These are phyloP conservation scores for Brassica cretica DNA, from an alignment of 345 rosid genomes.

Conservation along the genomic window DNA sequence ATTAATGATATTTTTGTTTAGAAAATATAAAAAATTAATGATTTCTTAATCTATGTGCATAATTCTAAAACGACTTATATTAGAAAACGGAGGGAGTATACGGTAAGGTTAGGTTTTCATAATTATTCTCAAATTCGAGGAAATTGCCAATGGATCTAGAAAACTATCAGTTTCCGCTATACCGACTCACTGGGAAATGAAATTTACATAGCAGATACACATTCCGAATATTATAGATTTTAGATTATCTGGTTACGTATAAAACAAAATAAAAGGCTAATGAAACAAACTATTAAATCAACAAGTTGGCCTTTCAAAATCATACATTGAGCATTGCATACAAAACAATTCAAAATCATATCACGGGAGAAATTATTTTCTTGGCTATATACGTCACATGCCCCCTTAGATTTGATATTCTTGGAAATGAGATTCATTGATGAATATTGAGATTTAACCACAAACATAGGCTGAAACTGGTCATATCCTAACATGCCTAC, in stretches of 20 bases:
- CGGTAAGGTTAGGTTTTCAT: background rate
- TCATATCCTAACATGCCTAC: constrained; percentile 32
- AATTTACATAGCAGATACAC: background rate
- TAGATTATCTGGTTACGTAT: background rate
- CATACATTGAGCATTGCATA: background rate
- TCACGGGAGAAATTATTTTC: constrained; percentile 35
- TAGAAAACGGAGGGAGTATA: background rate
- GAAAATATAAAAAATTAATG: too few relatives aligned
- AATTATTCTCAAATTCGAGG: background rate
- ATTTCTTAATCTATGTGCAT: too few relatives aligned
- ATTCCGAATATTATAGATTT: background rate
- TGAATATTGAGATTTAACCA: constrained; percentile 12
- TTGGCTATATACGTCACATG: constrained; percentile 45
- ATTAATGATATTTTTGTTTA: too few relatives aligned
- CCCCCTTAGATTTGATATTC: constrained; percentile 23
- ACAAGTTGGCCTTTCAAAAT: constrained; percentile 35
- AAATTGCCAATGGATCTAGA: background rate
- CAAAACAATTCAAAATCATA: constrained; percentile 15
- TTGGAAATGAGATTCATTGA: constrained; percentile 23
- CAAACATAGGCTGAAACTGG: constrained; percentile 11
- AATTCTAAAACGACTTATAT: too few relatives aligned
- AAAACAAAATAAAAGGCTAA: background rate
- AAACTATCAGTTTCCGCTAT: background rate
- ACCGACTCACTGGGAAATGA: background rate
- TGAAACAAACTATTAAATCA: constrained; percentile 4